Evolutionary conservation across 352 stramenopile species (phyloP), one percentile per base, ranked within the genome.

Genomic region (Phytophthora lateralis): DNA sequence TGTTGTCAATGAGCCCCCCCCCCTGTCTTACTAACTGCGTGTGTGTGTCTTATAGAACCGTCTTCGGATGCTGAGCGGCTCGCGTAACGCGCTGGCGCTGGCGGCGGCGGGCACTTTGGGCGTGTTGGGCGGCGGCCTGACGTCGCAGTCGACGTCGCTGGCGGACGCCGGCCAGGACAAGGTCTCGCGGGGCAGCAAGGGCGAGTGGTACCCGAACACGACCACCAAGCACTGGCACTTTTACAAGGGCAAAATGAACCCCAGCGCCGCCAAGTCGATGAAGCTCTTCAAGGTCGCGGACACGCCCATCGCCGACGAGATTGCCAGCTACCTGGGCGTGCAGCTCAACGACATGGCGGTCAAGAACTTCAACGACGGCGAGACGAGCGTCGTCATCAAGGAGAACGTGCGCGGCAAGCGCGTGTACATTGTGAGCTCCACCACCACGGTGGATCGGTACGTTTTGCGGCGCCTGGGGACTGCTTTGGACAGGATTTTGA

Each of bases 221-320:
- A 95, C 84, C 46, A 95, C 87, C 45, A 91, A 90, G 65, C 76
- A 91, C 75, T 95, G 87, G 87, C 84, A 95, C 63, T 94, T 94
- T 47, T 95, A 95, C 77, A 83, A 80, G 54, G 87, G 87, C 46
- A 95, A 94, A 69, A 85, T 94, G 76, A 90, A 90, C 60, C 78
- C 85, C 18, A 76, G 76, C 59, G 79, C 86, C 17, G 80, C 80
- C 71, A 91, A 94, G 71, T 89, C 82, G 54, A 81, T 95, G 66
- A 92, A 91, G 76, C 76, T 95, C n/a, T 95, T 95, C 69, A 94
- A 94, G 78, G 91, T 84, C 65, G 82, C 83, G 12, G 87, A 94
- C 21, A 94, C 85, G 57, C 87, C 87, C 27, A 92, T 95, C 58
- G 87, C 87, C 4, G 83, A 94, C 56, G 87, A 95, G 60, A 94